Evolutionary conservation across 805 yeast species (phyloP).

Genomic region (Wickerhamomyces chaumierensis): DNA sequence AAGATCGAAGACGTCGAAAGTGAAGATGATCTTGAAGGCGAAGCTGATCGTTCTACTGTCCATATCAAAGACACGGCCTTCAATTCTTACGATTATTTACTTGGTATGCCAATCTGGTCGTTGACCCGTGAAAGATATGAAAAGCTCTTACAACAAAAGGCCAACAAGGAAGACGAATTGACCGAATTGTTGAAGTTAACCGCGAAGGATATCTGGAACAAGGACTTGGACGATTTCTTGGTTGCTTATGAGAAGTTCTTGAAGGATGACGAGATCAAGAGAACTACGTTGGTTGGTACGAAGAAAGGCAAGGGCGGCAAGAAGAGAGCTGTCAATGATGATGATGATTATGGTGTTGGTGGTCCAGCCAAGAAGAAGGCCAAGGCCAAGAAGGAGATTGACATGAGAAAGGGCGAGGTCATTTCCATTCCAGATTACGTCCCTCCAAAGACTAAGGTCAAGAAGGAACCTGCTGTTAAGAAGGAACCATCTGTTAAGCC

Average conservation of each 20-base stretch:
- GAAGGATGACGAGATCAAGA: conserved; percentile 48
- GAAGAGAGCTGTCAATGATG: conserved; percentile 17
- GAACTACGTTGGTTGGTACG: conserved; percentile 37
- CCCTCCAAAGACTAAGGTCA: conserved; percentile 12
- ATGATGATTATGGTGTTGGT: conserved; percentile 14
- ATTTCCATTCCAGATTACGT: conserved; percentile 18
- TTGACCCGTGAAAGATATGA: conserved; percentile 85
- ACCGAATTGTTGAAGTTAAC: conserved; percentile 50
- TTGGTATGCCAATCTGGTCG: conserved; percentile 92
- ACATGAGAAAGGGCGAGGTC: conserved; percentile 13
- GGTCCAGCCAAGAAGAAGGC: conserved; percentile 8
- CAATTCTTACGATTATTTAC: conserved; percentile 71
- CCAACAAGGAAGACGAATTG: conserved; percentile 62
- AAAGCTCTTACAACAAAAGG: conserved; percentile 60
- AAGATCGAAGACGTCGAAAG: conserved; percentile 25
- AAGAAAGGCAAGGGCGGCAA: conserved; percentile 31
- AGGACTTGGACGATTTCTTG: conserved; percentile 68
- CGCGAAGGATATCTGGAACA: conserved; percentile 83
- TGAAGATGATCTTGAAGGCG: conserved; percentile 27
- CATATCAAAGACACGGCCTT: conserved; percentile 37
- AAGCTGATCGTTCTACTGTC: conserved; percentile 17
- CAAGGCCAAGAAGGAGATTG: conserved; percentile 8
- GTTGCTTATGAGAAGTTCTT: conserved; percentile 58
- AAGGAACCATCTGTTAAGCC: conserved; percentile 9
- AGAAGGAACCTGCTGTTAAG: conserved; percentile 11